Evolutionary conservation across 1,139 yeast genomes (phyloP).

Genomic region (Meyerozyma athensensis): DNA sequence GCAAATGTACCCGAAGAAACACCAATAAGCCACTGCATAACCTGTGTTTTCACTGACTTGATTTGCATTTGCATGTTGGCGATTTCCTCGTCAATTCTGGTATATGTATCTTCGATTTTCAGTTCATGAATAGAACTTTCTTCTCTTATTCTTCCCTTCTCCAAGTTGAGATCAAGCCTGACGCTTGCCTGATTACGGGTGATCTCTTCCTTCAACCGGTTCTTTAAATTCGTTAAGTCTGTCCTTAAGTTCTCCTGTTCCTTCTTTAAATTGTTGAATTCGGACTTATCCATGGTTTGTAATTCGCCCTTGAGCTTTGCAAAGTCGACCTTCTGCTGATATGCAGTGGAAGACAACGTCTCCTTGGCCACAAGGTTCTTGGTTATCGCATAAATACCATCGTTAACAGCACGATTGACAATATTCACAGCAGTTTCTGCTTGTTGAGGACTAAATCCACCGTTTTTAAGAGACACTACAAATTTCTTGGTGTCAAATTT

Average conservation of each 20-base stretch:
- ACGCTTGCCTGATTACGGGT: constrained; percentile 90
- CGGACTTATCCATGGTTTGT: constrained; percentile 82
- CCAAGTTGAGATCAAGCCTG: constrained; percentile 81
- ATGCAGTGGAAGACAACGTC: constrained; percentile 74
- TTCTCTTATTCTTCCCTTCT: constrained; percentile 92
- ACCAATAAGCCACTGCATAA: constrained; percentile 97
- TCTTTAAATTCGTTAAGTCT: constrained; percentile 82
- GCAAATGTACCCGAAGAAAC: constrained; percentile 98
- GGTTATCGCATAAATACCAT: constrained; percentile 73
- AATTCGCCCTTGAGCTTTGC: constrained; percentile 90
- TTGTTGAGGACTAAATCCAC: constrained; percentile 67
- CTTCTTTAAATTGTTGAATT: constrained; percentile 72
- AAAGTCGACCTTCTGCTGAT: constrained; percentile 95
- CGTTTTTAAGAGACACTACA: constrained; percentile 65
- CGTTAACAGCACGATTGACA: constrained; percentile 72
- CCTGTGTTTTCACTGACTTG: constrained; percentile 91
- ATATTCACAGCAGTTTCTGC: constrained; percentile 77
- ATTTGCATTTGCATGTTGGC: constrained; percentile 93
- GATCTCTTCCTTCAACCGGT: constrained; percentile 83
- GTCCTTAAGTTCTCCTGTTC: constrained; percentile 85
- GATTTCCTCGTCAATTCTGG: constrained; percentile 91
- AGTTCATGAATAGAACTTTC: constrained; percentile 89
- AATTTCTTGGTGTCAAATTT: constrained; percentile 78
- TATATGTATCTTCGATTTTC: constrained; percentile 90
- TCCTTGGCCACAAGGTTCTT: constrained; percentile 78